Evolutionary conservation across 2,329 filamentous ascomycete species (phyloP).

Genomic region (Sodiomyces alkalinus): DNA sequence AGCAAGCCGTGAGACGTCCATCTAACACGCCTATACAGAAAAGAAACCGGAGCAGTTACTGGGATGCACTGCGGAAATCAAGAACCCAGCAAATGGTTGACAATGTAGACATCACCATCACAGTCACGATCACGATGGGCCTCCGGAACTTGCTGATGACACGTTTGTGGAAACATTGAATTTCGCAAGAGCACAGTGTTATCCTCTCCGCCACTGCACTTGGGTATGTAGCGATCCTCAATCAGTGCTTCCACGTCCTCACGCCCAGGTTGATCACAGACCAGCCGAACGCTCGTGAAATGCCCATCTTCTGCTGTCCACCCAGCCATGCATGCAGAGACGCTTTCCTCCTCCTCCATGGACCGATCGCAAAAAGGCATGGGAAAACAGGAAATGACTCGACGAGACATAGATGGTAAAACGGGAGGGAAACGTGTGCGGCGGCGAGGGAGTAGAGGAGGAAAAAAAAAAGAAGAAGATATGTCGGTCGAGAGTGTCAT

Average conservation of each 20-base stretch:
- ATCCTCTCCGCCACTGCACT: slow-evolving; percentile 31
- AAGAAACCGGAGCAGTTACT: no score
- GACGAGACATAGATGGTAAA: slow-evolving; percentile 7
- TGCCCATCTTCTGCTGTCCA: slow-evolving; percentile 44
- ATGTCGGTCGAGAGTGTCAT: slow-evolving; percentile 32
- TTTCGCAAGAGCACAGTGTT: slow-evolving; percentile 45
- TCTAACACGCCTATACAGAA: no score
- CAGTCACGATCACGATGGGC: background rate
- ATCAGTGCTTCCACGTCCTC: slow-evolving; percentile 49
- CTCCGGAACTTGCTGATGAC: background rate
- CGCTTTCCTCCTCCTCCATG: background rate
- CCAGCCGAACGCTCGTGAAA: slow-evolving; percentile 37
- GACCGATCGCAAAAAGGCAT: slow-evolving; percentile 3
- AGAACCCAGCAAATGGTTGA: no score
- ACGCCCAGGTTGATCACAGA: slow-evolving; percentile 24
- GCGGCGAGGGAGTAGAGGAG: slow-evolving; percentile 1
- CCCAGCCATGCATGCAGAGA: slow-evolving; percentile 33
- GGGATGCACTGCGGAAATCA: no score
- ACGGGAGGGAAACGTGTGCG: background rate
- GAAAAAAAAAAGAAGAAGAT: slow-evolving; percentile 11
- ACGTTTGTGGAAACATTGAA: slow-evolving; percentile 33
- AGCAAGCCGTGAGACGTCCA: no score
- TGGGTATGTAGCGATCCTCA: slow-evolving; percentile 49
- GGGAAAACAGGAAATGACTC: slow-evolving; percentile 14
- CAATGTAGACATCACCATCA: background rate